phyloP scores from a whole-genome alignment of 2,329 filamentous ascomycete genomes.

The Trichophyton equinum region DNA sequence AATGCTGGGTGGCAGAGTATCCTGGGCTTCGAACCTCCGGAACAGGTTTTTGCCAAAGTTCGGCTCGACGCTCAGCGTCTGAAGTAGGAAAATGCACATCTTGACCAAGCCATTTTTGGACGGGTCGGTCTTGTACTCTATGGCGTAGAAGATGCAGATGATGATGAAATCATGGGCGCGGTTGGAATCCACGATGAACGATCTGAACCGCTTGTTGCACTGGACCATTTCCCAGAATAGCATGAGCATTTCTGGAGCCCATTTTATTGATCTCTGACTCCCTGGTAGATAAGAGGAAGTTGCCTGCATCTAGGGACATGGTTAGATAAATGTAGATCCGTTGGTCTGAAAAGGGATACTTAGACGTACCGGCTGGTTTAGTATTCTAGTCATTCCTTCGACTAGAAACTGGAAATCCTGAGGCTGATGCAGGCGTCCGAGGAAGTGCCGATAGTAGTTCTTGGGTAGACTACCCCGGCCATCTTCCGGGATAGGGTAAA shows the following conservation, averaged over 20 bases:
- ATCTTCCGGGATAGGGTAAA: constrained; percentile 79
- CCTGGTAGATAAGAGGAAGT: constrained; percentile 81
- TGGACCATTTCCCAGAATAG: constrained; percentile 95
- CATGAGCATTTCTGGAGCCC: constrained; percentile 91
- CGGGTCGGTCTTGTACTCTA: constrained; percentile 74
- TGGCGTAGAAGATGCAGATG: constrained; percentile 79
- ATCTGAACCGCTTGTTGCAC: constrained; percentile 93
- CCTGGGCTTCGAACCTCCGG: constrained; percentile 75
- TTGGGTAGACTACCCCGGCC: constrained; percentile 54
- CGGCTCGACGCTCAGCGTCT: constrained; percentile 85
- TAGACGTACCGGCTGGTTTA: constrained; percentile 61
- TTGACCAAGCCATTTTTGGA: constrained; percentile 84
- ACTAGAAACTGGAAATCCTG: constrained; percentile 97
- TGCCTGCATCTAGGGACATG: constrained; percentile 52
- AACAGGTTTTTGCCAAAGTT: constrained; percentile 86
- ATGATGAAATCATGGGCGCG: constrained; percentile 87
- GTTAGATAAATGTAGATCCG: constrained; percentile 11
- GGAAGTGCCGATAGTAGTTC: constrained; percentile 88
- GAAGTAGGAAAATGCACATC: constrained; percentile 94
- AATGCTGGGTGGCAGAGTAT: constrained; percentile 70
- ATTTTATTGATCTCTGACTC: constrained; percentile 64
- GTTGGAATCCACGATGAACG: constrained; percentile 93
- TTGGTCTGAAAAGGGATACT: constrained; percentile 5
- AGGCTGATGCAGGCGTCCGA: constrained; percentile 77
- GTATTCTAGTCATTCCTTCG: constrained; percentile 81